Evolutionary conservation across 202 grass and related monocot species (phyloP), one percentile per base, ranked within the genome.

Genomic region (Cymbopogon flexuosus): DNA sequence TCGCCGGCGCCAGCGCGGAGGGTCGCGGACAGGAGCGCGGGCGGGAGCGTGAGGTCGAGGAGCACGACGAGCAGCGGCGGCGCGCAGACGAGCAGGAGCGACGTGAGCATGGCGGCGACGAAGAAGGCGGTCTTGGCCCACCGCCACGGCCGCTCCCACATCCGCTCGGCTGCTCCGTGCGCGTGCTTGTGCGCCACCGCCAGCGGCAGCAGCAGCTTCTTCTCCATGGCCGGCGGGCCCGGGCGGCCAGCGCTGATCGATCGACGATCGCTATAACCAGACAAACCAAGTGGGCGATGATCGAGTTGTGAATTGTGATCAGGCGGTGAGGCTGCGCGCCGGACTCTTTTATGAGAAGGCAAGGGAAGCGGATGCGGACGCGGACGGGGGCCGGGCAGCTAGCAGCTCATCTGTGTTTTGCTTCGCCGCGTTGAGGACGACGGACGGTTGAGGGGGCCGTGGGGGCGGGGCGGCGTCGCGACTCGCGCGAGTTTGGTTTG

Each of bases 111-210:
- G 27, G 90, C 77, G 31, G 82, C 62, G 54, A 99, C 60, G 82
- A 99, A 93, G 87, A 93, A 99, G 54, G 80, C 63, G 13, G 96
- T 93, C 90, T 95, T 95, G 74, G 87, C 71, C 88, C 88, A 91
- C 14, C 96, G 79, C 92, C 92, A 93, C 61, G 90, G 88, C 34
- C 88, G 90, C 36, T 78, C 79, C 85, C 75, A 92, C 41, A 68
- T 3, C 49, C 64, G 40, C 72, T 89, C 77, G 8, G 39, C 81
- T 10, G 39, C 56, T 14, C 45, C 57, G 40, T 36, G 30, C 59
- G 3, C 60, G 54, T 97, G 68, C 87, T 97, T 73, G 57, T 86
- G 75, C 68, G 41, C 33, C 79, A 30, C 42, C 69, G 8, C 69
- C 43, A 46, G 24, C 43, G 30, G 24, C 69, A 46, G 14, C 69